Evolutionary conservation across 1,139 yeast genomes (phyloP).

Genomic region (Debaryomyces coudertii): DNA sequence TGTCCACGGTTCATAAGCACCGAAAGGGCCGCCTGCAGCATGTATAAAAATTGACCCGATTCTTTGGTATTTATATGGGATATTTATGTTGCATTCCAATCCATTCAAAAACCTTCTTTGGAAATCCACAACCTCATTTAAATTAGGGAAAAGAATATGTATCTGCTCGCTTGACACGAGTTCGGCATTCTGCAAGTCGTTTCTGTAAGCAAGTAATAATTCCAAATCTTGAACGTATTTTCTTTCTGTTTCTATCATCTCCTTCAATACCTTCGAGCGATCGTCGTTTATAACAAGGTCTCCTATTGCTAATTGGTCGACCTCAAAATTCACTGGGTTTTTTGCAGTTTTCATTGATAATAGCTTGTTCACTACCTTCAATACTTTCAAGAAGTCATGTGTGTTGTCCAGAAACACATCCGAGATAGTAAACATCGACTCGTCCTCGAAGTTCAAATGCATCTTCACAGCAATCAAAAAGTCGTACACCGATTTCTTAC

Average conservation of each 20-base stretch:
- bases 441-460: slow-evolving; percentile 75
- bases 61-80: slow-evolving; percentile 76
- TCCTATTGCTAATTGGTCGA: slow-evolving; percentile 20
- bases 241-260: slow-evolving; percentile 85
- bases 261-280: slow-evolving; percentile 79
- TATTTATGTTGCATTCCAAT: slow-evolving; percentile 81
- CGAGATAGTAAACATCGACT: slow-evolving; percentile 79
- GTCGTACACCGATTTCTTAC: slow-evolving; percentile 89
- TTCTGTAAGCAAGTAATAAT: slow-evolving; percentile 65
- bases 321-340: slow-evolving; percentile 9
- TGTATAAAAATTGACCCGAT: slow-evolving; percentile 86
- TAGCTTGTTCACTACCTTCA: slow-evolving; percentile 68
- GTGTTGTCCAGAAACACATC: slow-evolving; percentile 86
- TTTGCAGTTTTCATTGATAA: slow-evolving; percentile 23
- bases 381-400: slow-evolving; percentile 71
- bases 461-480: slow-evolving; percentile 86
- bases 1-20: slow-evolving; percentile 89
- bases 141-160: slow-evolving; percentile 83
- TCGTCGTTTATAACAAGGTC: slow-evolving; percentile 49
- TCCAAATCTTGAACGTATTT: slow-evolving; percentile 92
- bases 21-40: slow-evolving; percentile 77
- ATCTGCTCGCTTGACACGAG: slow-evolving; percentile 77
- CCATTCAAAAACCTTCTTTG: slow-evolving; percentile 90
- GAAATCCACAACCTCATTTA: slow-evolving; percentile 82
- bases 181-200: slow-evolving; percentile 66